These are phyloP conservation scores for Cynanchum wilfordii DNA, from an alignment of 257 asterid species.

Conservation along the genomic window DNA sequence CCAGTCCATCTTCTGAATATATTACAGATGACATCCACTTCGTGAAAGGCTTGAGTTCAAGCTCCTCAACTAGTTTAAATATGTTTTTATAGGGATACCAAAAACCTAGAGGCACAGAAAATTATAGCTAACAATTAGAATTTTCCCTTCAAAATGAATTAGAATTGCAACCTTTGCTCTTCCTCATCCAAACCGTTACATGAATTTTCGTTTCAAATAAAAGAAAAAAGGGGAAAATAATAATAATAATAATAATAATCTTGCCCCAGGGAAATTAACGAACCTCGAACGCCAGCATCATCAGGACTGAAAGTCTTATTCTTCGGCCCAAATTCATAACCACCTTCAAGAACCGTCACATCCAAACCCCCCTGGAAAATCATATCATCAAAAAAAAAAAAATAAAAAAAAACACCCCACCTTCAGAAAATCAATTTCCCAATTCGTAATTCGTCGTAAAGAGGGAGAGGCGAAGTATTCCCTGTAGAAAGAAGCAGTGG, in stretches of 20 bases:
- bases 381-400: slow-evolving; percentile 7
- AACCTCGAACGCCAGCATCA: slow-evolving; percentile 52
- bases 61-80: slow-evolving; percentile 49
- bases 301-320: slow-evolving; percentile 46
- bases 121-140: background rate
- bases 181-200: background rate
- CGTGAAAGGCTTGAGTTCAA: slow-evolving; percentile 50
- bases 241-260: background rate
- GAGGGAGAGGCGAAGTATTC: background rate
- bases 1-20: slow-evolving; percentile 54
- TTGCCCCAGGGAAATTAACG: background rate
- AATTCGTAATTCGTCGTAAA: background rate
- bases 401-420: background rate
- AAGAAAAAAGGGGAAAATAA: background rate
- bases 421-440: background rate
- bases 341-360: slow-evolving; percentile 68
- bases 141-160: background rate
- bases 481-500: background rate
- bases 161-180: background rate
- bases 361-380: slow-evolving; percentile 50
- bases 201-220: background rate
- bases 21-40: slow-evolving; percentile 52
- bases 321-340: slow-evolving; percentile 53
- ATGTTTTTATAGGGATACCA: slow-evolving; percentile 51
- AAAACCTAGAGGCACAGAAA: slow-evolving; percentile 35